Base-by-base conservation (phyloP, 2,329 filamentous ascomycete genomes). In the Chlorencoelia australis region DNA sequence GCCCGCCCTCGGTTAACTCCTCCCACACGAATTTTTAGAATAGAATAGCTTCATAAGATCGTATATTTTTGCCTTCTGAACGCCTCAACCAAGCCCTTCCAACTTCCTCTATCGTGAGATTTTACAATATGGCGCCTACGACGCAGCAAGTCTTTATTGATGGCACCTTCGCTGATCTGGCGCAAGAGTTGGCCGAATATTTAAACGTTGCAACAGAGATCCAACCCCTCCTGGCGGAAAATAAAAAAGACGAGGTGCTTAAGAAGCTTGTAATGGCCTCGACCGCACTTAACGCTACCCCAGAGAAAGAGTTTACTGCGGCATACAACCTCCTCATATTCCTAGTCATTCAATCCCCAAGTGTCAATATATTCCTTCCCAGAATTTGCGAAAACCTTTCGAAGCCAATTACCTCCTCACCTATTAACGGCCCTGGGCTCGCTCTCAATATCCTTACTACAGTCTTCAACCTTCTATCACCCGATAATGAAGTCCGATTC, bases 281-380 rank as follows among this genome's bases (percentile, higher is more conserved):
- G 35, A 64, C 73, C 35, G 73, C 73, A 33, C 70, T 98, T 58
- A 94, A 88, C 64, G 73, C 74, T 45, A 84, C 87, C 38, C 85
- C 89, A 41, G 91, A 98, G 72, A 93, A 91, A 73, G 89, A 96
- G 64, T 91, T 95, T 61, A 88, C 86, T 43, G 82, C 89, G 41
- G 86, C 89, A 43, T 95, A 95, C 68, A 96, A 98, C 67, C 81
- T 96, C 52, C 80, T 98, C 60, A 80, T 96, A 57, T 85, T 95
- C 68, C 79, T 98, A 42, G 77, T 94, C 50, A 73, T 86, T 54
- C 85, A 94, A 65, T 85, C 87, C 42, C 76, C 82, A 53, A 84
- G 88, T 52, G 75, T 82, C 49, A 81, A 86, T 62, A 84, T 82
- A 64, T 82, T 91, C 67, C 79, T 98, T 48, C 82, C 85, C 41